Base-by-base conservation (phyloP, 306 rosid species). In the Dryas octopetala region DNA sequence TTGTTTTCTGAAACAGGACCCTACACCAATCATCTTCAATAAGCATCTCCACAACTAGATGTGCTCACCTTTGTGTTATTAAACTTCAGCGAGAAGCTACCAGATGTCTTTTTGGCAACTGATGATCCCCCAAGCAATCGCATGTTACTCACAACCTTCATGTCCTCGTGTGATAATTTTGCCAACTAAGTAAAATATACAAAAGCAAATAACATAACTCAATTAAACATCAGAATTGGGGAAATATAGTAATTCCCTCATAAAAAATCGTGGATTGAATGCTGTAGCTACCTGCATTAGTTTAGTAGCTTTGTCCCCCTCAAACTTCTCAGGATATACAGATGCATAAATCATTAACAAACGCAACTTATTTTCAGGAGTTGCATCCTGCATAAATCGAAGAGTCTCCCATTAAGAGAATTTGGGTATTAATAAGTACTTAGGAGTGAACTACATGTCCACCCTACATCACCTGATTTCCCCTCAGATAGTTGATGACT, bases 281-380 rank as follows among this genome's bases (percentile, higher is more conserved):
- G 62, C 59, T 41, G 54, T 12, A 74, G 74, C 65, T 51, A 95
- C 97, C 98, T 95, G 98, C 97, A 91, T 87, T 80, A 95, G 81
- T 87, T 90, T 95, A 75, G 78, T 5, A 73, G 89, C 98, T 89
- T 88, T 95, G 80, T 91, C 97, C 55, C 95, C 96, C 79, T 91
- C 93, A 78, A 95, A 95, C 86, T 95, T 95, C 75, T 95, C 97
- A 64, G 97, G 97, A 81, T 87, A 90, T 61, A 87, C 93, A 6
- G 47, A 70, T 9, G 98, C 97, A 86, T 88, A 95, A 79, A 95
- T 89, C 91, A 95, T 95, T 86, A 95, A 78, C 83, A 95, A 84
- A 40, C 98, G 98, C 82, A 95, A 77, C 90, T 95, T 95, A 68
- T 86, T 79, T 78, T 95, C 97, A n/a, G 93, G 86, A 75, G 73